A percentile compares a stretch with the other conserved stretches of the same genome.
phyloP scores from a whole-genome alignment of 352 stramenopile genomes.

The Phytophthora pseudosyringae region DNA sequence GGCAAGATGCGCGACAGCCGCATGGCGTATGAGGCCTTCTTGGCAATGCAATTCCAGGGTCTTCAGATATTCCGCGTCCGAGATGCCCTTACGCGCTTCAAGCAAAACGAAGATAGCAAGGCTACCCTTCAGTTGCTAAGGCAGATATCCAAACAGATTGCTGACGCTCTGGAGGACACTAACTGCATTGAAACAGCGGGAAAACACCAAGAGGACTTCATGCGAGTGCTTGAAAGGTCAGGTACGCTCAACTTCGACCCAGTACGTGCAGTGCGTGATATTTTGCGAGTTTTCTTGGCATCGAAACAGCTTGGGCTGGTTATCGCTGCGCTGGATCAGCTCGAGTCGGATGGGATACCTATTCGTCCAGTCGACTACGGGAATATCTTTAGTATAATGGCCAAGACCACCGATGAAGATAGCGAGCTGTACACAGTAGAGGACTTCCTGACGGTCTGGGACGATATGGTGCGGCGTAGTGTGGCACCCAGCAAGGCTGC shows the following conservation, averaged over 20 bases:
- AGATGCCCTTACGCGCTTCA: conserved; percentile 53
- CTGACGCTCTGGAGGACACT: conserved; percentile 22
- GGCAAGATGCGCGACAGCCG: conserved; percentile 36
- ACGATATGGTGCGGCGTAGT: conserved; percentile 46
- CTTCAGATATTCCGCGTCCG: conserved; percentile 48
- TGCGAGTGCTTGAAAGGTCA: conserved; percentile 22
- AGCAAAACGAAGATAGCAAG: conserved; percentile 43
- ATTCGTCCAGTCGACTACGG: conserved; percentile 47
- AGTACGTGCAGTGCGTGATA: conserved; percentile 21
- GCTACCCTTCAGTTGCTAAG: conserved; percentile 43
- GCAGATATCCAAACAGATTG: conserved; percentile 42
- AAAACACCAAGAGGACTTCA: conserved; percentile 18
- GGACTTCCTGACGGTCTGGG: conserved; percentile 51
- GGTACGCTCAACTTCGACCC: conserved; percentile 31
- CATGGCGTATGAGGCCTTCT: conserved; percentile 51
- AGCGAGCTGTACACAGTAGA: conserved; percentile 28
- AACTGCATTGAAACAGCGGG: conserved; percentile 17
- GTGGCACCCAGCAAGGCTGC: conserved; percentile 44
- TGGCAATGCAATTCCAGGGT: conserved; percentile 52
- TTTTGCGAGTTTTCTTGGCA: conserved; percentile 44
- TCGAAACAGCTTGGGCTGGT: conserved; percentile 39
- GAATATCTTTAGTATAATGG: conserved; percentile 51
- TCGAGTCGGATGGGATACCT: conserved; percentile 38
- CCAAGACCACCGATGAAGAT: conserved; percentile 22
- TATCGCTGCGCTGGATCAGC: conserved; percentile 42